Evolutionary conservation across 345 rosid species (phyloP).

Genomic region (Populus simonii): DNA sequence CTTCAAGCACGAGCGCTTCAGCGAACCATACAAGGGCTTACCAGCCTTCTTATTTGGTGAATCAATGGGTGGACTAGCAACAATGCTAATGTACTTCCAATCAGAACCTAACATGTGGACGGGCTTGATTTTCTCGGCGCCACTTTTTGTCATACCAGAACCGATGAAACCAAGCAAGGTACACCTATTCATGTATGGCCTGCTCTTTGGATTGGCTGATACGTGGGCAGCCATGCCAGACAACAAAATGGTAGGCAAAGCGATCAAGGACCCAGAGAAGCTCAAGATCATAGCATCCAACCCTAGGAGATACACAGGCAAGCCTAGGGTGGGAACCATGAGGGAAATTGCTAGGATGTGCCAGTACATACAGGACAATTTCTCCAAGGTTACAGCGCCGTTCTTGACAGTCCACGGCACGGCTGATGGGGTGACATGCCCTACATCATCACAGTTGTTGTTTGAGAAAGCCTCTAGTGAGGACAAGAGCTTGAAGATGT

Average conservation of each 20-base stretch:
- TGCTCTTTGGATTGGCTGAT: constrained; percentile 85
- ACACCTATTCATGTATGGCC: constrained; percentile 64
- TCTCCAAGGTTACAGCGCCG: constrained; percentile 53
- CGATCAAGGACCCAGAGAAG: constrained; percentile 77
- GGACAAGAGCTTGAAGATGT: constrained; percentile 78
- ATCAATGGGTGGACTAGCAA: constrained; percentile 85
- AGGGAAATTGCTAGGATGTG: constrained; percentile 75
- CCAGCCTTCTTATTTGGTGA: constrained; percentile 90
- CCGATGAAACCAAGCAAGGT: constrained; percentile 80
- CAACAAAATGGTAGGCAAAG: constrained; percentile 79
- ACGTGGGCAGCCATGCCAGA: constrained; percentile 96
- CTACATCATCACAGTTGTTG: constrained; percentile 63
- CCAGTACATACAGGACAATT: constrained; percentile 75
- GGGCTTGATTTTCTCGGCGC: constrained; percentile 93
- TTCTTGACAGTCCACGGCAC: constrained; percentile 79
- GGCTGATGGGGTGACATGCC: constrained; percentile 75
- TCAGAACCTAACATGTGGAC: constrained; percentile 78
- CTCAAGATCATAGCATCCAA: constrained; percentile 81
- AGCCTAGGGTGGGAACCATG: constrained; percentile 92
- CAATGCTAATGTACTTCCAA: constrained; percentile 91
- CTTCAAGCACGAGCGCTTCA: constrained; percentile 70
- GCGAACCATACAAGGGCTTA: constrained; percentile 66
- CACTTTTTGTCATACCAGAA: constrained; percentile 86
- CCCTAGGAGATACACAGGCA: constrained; percentile 78
- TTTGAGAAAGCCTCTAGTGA: constrained; percentile 69